Conservation (phyloP, 495 filamentous ascomycete species). For the Tirmania nivea region DNA sequence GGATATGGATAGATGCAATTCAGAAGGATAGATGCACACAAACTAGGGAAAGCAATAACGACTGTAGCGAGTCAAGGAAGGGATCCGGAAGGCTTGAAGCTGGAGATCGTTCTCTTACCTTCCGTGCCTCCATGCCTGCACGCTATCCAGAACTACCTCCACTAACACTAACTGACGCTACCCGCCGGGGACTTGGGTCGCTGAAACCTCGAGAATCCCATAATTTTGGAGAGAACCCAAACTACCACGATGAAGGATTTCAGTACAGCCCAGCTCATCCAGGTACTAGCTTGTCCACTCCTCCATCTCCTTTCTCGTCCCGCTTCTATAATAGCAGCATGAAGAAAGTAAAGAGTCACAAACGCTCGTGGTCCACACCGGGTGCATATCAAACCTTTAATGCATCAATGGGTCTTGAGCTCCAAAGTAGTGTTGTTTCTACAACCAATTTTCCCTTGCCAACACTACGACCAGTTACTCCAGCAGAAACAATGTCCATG, state of each 20-base stretch:
- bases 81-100: not conserved
- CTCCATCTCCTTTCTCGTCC: too few relatives aligned
- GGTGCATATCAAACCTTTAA: too few relatives aligned
- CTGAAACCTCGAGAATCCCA: not conserved
- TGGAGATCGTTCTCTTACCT: not conserved
- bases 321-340: too few relatives aligned
- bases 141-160: not conserved
- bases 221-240: not conserved
- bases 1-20: not conserved
- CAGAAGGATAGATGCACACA: not conserved
- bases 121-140: not conserved
- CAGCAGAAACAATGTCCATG: too few relatives aligned
- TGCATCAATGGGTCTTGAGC: too few relatives aligned
- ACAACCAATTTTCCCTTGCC: too few relatives aligned
- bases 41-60: not conserved
- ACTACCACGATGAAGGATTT: not conserved
- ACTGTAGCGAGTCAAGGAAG: not conserved
- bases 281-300: too few relatives aligned
- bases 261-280: not conserved
- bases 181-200: too few relatives aligned
- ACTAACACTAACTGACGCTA: not conserved
- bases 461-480: too few relatives aligned
- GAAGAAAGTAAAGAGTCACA: too few relatives aligned
- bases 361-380: too few relatives aligned
- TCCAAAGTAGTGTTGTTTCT: too few relatives aligned